Percentiles rank a stretch among this genome's conserved stretches.
Evolutionary conservation across 2,329 filamentous ascomycete species (phyloP).

Genomic region (Cordyceps cateniannulata): DNA sequence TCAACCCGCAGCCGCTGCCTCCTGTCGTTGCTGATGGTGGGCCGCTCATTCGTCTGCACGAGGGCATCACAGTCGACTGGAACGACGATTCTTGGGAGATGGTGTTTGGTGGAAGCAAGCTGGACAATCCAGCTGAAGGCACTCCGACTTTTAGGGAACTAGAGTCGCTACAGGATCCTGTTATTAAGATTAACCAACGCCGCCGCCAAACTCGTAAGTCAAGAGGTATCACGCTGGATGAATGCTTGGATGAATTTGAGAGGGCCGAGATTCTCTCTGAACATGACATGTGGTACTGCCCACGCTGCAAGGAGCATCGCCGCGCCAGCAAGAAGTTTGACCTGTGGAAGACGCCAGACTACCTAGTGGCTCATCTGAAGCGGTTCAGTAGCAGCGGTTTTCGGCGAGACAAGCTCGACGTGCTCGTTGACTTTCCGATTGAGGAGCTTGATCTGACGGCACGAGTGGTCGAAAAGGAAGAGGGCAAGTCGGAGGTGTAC

Average conservation of each 20-base stretch:
- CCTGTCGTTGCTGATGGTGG: slow-evolving; percentile 41
- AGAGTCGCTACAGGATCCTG: slow-evolving; percentile 52
- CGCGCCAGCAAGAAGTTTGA: slow-evolving; percentile 95
- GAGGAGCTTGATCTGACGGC: slow-evolving; percentile 77
- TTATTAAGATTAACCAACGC: slow-evolving; percentile 57
- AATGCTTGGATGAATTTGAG: slow-evolving; percentile 91
- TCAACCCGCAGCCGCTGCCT: slow-evolving; percentile 31
- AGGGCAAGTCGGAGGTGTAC: slow-evolving; percentile 77
- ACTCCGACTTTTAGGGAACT: slow-evolving; percentile 48
- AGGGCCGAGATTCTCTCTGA: slow-evolving; percentile 90
- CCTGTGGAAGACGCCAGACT: slow-evolving; percentile 93
- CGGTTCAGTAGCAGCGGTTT: slow-evolving; percentile 81
- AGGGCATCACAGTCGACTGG: slow-evolving; percentile 88
- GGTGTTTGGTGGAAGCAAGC: slow-evolving; percentile 53
- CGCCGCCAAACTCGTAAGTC: slow-evolving; percentile 49
- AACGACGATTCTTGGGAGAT: slow-evolving; percentile 59
- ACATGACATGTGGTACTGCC: slow-evolving; percentile 97
- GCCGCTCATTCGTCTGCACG: slow-evolving; percentile 70
- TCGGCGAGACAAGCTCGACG: slow-evolving; percentile 85
- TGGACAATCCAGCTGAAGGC: slow-evolving; percentile 44
- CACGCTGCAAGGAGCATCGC: slow-evolving; percentile 87
- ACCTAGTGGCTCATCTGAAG: slow-evolving; percentile 91
- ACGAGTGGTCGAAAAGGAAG: slow-evolving; percentile 72
- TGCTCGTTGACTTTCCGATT: slow-evolving; percentile 84
- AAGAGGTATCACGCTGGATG: slow-evolving; percentile 73